Conservation (phyloP, 176 grass and related monocot genomes). For the maize (Zea mays) region Zm-B73-REFERENCE-NAM-5.0 NC_050104.1:47267001-47267500, state of each 20-base stretch:
- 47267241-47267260: conserved; percentile 59
- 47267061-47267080: no score
- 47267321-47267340: conserved; percentile 50
- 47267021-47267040: no score
- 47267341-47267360: no score
- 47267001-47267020: no score
- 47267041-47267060: no score
- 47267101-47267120: conserved; percentile 49
- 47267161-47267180: conserved; percentile 40
- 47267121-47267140: conserved; percentile 40
- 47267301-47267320: conserved; percentile 50
- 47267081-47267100: conserved; percentile 81
- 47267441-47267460: no score
- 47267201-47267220: conserved; percentile 49
- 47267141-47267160: conserved; percentile 23
- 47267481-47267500: no score
- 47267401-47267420: no score
- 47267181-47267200: conserved; percentile 53
- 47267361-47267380: no score
- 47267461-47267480: no score
- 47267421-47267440: no score
- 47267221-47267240: conserved; percentile 28
- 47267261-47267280: conserved; percentile 81
- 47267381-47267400: no score
- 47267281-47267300: conserved; percentile 55